Conservation (phyloP, 2,329 filamentous ascomycete genomes). For the Rhexocercosporidium sp. region DNA sequence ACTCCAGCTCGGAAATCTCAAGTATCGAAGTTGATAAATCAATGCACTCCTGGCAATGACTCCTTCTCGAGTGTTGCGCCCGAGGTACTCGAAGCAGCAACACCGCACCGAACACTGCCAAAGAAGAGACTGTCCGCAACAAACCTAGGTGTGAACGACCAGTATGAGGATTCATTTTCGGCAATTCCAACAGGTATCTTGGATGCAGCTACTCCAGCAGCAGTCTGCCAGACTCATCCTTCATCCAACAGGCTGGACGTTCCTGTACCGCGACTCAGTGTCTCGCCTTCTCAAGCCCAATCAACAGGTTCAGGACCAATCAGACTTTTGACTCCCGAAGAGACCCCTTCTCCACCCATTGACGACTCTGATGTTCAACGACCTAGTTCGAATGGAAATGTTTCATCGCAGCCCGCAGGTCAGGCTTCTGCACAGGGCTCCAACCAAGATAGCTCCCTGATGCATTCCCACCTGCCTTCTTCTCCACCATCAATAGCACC, state of each 20-base stretch:
- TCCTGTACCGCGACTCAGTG: conserved; percentile 11
- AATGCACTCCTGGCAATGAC: conserved; percentile 29
- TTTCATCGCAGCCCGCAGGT: not conserved
- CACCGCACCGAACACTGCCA: conserved; percentile 18
- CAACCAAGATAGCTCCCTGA: not conserved
- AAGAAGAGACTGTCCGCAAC: conserved; percentile 13
- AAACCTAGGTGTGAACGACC: conserved; percentile 15
- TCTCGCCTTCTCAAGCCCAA: conserved; percentile 15
- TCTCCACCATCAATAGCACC: conserved; percentile 40
- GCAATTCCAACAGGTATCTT: conserved; percentile 26
- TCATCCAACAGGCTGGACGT: conserved; percentile 16
- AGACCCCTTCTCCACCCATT: conserved; percentile 38
- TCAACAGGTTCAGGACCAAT: conserved; percentile 11
- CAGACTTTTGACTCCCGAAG: conserved; percentile 39
- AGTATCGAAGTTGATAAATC: conserved; percentile 23
- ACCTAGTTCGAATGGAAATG: not conserved
- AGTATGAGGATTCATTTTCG: conserved; percentile 38
- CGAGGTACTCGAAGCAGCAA: conserved; percentile 30
- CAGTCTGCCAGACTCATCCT: not conserved
- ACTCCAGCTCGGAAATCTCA: conserved; percentile 30
- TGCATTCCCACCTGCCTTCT: conserved; percentile 37
- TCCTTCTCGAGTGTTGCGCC: conserved; percentile 36
- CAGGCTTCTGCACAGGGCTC: not conserved
- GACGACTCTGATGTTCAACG: conserved; percentile 15
- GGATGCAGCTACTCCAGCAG: conserved; percentile 21